Percentiles rank a stretch among this genome's conserved stretches.
These are phyloP conservation scores for Solanum tarijense DNA, from an alignment of 257 asterid species.

Conservation along the genomic window DNA sequence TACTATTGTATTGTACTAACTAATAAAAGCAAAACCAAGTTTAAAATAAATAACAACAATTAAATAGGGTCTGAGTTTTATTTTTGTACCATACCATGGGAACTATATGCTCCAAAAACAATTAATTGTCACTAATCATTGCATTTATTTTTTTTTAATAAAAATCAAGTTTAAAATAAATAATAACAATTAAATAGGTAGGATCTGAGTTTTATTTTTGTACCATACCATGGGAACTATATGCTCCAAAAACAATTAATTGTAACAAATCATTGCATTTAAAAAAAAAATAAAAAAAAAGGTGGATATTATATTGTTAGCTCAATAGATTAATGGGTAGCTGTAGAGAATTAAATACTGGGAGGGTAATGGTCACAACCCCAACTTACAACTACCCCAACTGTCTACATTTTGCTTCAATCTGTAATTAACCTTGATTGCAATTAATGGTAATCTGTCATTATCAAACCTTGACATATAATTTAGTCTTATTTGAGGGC, in stretches of 20 bases:
- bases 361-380: not conserved
- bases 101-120: not conserved
- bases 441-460: not conserved
- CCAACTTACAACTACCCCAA: conserved; percentile 26
- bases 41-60: not conserved
- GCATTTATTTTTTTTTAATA: not conserved
- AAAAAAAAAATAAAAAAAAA: not conserved
- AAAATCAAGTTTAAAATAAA: too few species aligned
- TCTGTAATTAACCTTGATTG: not conserved
- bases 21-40: not conserved
- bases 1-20: not conserved
- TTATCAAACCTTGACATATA: not conserved
- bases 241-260: not conserved
- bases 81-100: not conserved
- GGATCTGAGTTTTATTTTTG: not conserved
- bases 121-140: not conserved
- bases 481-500: not conserved
- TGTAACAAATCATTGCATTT: not conserved
- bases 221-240: not conserved
- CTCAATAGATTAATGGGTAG: not conserved
- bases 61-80: not conserved
- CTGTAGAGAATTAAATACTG: not conserved
- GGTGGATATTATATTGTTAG: not conserved
- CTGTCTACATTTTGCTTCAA: conserved; percentile 3
- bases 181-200: not conserved